phyloP scores from a whole-genome alignment of 768 basidiomycete genomes.

The Glaciozyma antarctica region DNA sequence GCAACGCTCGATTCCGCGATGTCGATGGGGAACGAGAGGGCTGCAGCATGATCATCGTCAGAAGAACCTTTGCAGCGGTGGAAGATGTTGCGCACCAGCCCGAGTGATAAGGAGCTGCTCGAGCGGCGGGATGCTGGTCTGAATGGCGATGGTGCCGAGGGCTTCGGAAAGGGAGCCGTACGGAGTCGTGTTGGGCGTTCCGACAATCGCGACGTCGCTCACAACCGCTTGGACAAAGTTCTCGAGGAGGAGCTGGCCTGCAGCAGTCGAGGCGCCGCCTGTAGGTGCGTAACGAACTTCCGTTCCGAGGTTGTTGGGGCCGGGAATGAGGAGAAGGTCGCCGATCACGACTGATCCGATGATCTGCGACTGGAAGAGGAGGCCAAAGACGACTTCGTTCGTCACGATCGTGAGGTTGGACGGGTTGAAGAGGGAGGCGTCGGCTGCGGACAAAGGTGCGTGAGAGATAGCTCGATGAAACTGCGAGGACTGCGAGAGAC shows the following conservation, averaged over 20 bases:
- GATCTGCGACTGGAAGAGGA: constrained; percentile 45
- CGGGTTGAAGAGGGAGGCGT: constrained; percentile 25
- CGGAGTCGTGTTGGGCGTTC: constrained; percentile 50
- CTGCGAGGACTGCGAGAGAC: not conserved
- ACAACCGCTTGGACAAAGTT: constrained; percentile 47
- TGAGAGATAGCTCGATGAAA: not conserved
- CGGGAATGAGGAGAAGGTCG: constrained; percentile 47
- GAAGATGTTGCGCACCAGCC: constrained; percentile 36
- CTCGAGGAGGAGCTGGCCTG: constrained; percentile 51
- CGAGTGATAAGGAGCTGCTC: constrained; percentile 52
- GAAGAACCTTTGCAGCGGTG: not conserved
- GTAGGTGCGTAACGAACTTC: constrained; percentile 51
- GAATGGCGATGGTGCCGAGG: constrained; percentile 53
- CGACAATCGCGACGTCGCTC: constrained; percentile 43
- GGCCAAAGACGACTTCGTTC: not conserved
- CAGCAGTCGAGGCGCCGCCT: constrained; percentile 48
- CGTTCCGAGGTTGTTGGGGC: constrained; percentile 43
- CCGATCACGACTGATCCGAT: constrained; percentile 24
- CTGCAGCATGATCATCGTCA: constrained; percentile 52
- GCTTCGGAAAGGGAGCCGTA: constrained; percentile 55
- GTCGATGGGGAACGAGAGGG: constrained; percentile 54
- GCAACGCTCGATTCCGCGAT: constrained; percentile 57
- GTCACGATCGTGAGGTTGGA: constrained; percentile 16
- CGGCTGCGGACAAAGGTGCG: not conserved
- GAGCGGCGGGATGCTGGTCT: constrained; percentile 56